These are phyloP conservation scores for Rhizomucor miehei DNA, from an alignment of 371 early-diverging fungal genomes.

Conservation along the genomic window DNA sequence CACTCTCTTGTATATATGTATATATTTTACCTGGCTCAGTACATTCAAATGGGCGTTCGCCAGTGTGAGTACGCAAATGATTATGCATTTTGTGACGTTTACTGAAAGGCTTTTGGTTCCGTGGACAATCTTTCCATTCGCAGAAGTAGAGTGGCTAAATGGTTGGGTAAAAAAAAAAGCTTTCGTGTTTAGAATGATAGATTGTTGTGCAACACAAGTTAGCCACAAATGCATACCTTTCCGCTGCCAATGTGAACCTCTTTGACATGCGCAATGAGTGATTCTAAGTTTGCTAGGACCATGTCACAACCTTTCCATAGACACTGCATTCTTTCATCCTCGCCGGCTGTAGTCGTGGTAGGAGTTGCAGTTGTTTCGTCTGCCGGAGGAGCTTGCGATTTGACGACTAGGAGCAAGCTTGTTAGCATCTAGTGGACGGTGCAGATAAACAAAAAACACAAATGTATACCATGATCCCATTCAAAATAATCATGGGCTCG, in stretches of 20 bases:
- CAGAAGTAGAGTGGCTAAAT: slow-evolving; percentile 61
- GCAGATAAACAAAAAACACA: not conserved
- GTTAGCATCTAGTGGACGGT: not conserved
- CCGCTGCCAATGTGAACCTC: slow-evolving; percentile 26
- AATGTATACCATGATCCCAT: not conserved
- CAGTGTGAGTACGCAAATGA: slow-evolving; percentile 87
- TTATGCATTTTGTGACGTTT: slow-evolving; percentile 91
- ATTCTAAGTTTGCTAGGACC: slow-evolving; percentile 13
- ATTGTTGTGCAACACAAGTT: no score
- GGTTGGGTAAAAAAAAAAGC: not conserved
- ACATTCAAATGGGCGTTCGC: slow-evolving; percentile 70
- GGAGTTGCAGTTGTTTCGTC: not conserved
- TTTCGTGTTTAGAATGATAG: not conserved
- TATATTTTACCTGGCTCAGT: slow-evolving; percentile 3
- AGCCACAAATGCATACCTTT: slow-evolving; percentile 15
- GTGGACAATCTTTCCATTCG: slow-evolving; percentile 78
- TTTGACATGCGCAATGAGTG: slow-evolving; percentile 20
- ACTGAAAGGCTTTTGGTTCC: slow-evolving; percentile 75
- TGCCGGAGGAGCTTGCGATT: not conserved
- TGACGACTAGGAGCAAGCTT: not conserved
- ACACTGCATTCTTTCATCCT: slow-evolving; percentile 16
- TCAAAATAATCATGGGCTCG: slow-evolving; percentile 6
- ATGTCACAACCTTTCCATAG: slow-evolving; percentile 15
- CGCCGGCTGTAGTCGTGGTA: slow-evolving; percentile 5
- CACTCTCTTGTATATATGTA: no score